Evolutionary conservation across 768 basidiomycete species (phyloP), one percentile per base, ranked within the genome.

Genomic region (Tylopilus rubrobrunneus): DNA sequence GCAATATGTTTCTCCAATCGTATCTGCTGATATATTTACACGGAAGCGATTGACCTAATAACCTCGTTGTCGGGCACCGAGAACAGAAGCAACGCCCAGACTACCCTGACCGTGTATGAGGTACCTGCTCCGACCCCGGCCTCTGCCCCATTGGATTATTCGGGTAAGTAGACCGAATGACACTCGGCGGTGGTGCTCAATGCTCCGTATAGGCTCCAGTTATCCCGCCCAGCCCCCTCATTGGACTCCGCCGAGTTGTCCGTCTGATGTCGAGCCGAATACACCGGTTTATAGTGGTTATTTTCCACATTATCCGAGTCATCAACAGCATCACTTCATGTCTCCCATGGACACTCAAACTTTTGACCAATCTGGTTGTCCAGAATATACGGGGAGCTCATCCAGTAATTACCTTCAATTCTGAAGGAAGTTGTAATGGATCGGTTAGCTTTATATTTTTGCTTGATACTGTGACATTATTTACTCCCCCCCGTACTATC

Each of bases 201-300:
- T 11, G 17, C 8, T 44, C 37, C 33, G 2, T 14, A 36, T n/a
- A 63, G 63, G 10, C 37, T 27, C 34, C 3, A 36, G 52, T 49
- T 15, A 31, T 31, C 31, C 7, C 10, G 7, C 25, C 27, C 49
- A 51, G 37, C 11, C 27, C 5, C 15, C 33, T 42, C 43, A 50
- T 15, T 43, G 19, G 36, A 4, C 36, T 5, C 55, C 49, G 9
- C 33, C 11, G 19, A 19, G 19, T 6, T 48, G 42, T 53, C 43
- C 36, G 15, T 3, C 47, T 2, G 3, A 28, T 25, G 12, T 33
- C 5, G 36, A 37, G 14, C 23, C 17, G 39, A 31, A 27, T 23
- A n/a, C 43, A 7, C 2, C 25, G 10, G 2, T 31, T 28, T n/a
- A 51, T 15, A 14, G 11, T 46, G 9, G 17, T 11, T 19, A 49